Conservation (phyloP, 1,139 yeast species). For the Entelexis paramagnoliae region DNA sequence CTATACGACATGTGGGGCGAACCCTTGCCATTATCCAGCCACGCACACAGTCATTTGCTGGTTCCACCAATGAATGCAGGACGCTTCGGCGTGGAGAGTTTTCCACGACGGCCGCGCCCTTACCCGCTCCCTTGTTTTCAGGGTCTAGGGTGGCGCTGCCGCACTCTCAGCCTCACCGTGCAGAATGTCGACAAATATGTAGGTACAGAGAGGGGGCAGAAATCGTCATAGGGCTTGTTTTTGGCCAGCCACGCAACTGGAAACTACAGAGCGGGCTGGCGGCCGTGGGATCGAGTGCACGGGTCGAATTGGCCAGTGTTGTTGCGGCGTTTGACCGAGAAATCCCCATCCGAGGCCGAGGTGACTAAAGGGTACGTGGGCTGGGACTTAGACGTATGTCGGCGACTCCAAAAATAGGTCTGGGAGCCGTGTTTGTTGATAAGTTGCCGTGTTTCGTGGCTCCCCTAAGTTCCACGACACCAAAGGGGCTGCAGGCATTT, state of each 20-base stretch:
- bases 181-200: background rate
- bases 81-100: background rate
- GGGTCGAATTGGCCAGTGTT: background rate
- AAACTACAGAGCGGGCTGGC: too few species aligned
- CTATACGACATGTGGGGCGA: background rate
- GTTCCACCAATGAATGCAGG: background rate
- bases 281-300: background rate
- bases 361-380: background rate
- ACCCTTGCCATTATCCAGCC: slow-evolving; percentile 7
- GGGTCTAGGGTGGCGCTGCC: background rate
- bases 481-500: background rate
- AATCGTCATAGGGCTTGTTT: too few species aligned
- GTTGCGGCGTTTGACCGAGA: background rate
- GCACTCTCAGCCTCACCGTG: background rate
- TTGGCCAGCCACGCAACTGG: too few species aligned
- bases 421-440: background rate
- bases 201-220: too few species aligned
- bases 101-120: background rate
- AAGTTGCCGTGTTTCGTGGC: background rate
- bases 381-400: background rate
- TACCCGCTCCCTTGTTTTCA: background rate
- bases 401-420: background rate
- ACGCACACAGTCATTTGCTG: background rate
- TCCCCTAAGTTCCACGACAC: background rate
- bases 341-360: background rate